A percentile compares a stretch with the other conserved stretches of the same genome.
phyloP scores from a whole-genome alignment of 768 basidiomycete genomes.

The Xerocomellus intermedius region DNA sequence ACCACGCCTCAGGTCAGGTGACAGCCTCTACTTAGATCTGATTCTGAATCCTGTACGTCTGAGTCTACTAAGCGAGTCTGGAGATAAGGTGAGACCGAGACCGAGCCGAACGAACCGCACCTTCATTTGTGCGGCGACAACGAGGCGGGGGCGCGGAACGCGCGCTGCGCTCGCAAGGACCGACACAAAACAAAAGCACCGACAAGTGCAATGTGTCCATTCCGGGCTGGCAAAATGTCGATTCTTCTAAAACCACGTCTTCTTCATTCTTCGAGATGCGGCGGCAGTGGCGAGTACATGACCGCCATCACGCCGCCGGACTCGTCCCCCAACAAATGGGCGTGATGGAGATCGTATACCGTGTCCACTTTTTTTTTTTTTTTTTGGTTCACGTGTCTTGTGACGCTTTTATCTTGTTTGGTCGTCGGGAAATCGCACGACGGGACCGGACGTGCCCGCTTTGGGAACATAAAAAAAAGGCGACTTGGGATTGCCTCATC shows the following conservation, averaged over 20 bases:
- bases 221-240: background rate
- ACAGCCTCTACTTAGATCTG: background rate
- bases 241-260: background rate
- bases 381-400: background rate
- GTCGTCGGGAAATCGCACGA: constrained; percentile 7
- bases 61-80: constrained; percentile 5
- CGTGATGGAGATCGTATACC: background rate
- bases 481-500: too few species aligned
- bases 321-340: background rate
- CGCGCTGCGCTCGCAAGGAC: background rate
- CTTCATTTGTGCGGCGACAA: constrained; percentile 18
- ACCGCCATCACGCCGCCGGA: background rate
- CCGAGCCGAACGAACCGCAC: constrained; percentile 14
- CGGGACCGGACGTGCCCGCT: constrained; percentile 5
- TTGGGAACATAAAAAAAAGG: background rate
- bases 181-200: background rate
- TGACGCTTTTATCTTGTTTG: background rate
- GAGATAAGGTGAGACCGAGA: constrained; percentile 22
- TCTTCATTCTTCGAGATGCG: background rate
- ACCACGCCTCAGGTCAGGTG: background rate
- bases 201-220: constrained; percentile 11
- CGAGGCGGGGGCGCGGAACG: background rate
- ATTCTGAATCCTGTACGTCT: background rate
- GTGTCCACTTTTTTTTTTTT: background rate
- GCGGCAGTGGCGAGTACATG: background rate